Conservation (phyloP, 2,329 filamentous ascomycete genomes). For the Phaeosphaeriaceae sp. region DNA sequence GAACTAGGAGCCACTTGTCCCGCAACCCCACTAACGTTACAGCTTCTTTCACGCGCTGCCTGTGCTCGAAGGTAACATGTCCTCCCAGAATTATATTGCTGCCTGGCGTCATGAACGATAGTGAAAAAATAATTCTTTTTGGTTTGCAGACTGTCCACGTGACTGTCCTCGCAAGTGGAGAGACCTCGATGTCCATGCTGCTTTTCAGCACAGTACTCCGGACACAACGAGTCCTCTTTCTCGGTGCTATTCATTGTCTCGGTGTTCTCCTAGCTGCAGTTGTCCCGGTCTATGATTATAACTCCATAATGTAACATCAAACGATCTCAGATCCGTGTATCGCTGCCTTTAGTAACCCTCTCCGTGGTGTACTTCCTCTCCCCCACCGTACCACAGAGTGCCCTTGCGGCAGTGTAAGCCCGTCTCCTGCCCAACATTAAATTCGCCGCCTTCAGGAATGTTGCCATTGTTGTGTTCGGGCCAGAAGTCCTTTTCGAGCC, state of each 20-base stretch:
- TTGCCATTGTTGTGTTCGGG: constrained; percentile 51
- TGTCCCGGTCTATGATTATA: neutral
- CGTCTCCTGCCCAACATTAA: constrained; percentile 85
- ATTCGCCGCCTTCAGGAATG: constrained; percentile 68
- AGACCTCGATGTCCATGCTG: neutral
- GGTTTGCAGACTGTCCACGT: too few relatives aligned
- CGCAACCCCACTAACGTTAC: neutral
- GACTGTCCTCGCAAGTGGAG: neutral
- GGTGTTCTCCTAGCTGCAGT: neutral
- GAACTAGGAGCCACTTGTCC: constrained; percentile 16
- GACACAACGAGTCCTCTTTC: neutral
- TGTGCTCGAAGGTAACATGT: neutral
- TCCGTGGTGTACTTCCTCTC: constrained; percentile 69
- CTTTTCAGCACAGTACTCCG: neutral
- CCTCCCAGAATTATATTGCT: neutral
- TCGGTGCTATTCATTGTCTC: neutral
- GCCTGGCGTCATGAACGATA: neutral
- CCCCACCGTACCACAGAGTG: constrained; percentile 76
- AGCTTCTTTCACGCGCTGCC: constrained; percentile 1
- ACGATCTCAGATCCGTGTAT: neutral
- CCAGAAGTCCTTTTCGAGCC: constrained; percentile 77
- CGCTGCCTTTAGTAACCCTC: constrained; percentile 51
- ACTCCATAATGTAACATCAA: neutral
- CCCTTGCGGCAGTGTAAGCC: constrained; percentile 80
- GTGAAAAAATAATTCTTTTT: too few relatives aligned